Percentiles rank a stretch among this genome's conserved stretches.
Evolutionary conservation across 805 yeast species (phyloP).

Genomic region (Hanseniaspora osmophila): DNA sequence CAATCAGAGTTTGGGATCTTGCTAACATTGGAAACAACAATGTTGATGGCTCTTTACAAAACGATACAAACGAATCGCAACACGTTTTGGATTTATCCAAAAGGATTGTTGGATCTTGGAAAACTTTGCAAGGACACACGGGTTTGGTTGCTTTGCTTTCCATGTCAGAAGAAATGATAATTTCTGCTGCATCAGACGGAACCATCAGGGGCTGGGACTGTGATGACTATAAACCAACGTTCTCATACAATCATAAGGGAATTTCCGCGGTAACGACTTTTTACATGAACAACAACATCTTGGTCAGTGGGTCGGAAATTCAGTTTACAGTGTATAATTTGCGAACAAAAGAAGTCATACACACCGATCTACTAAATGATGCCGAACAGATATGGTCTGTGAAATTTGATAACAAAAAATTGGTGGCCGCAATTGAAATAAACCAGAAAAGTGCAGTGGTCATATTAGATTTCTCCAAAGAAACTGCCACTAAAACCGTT

Average conservation of each 20-base stretch:
- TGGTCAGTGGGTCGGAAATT: constrained; percentile 81
- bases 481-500: too few species aligned
- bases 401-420: constrained; percentile 63
- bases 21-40: background rate
- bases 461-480: constrained; percentile 59
- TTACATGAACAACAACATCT: constrained; percentile 69
- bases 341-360: constrained; percentile 56
- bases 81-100: constrained; percentile 1
- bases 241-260: constrained; percentile 58
- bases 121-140: constrained; percentile 73
- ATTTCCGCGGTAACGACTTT: constrained; percentile 89
- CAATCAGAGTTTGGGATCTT: constrained; percentile 75
- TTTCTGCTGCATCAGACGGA: constrained; percentile 92
- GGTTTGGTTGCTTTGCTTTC: constrained; percentile 81
- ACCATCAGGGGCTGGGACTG: constrained; percentile 91
- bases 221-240: constrained; percentile 47
- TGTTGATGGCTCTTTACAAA: too few species aligned
- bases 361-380: constrained; percentile 56
- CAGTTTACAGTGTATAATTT: constrained; percentile 83
- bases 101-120: constrained; percentile 24
- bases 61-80: too few species aligned
- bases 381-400: constrained; percentile 94
- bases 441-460: constrained; percentile 64
- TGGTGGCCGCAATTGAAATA: constrained; percentile 84
- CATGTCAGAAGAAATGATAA: constrained; percentile 59